Evolutionary conservation across 495 filamentous ascomycete species (phyloP).

Genomic region (Penicillium goetzii): DNA sequence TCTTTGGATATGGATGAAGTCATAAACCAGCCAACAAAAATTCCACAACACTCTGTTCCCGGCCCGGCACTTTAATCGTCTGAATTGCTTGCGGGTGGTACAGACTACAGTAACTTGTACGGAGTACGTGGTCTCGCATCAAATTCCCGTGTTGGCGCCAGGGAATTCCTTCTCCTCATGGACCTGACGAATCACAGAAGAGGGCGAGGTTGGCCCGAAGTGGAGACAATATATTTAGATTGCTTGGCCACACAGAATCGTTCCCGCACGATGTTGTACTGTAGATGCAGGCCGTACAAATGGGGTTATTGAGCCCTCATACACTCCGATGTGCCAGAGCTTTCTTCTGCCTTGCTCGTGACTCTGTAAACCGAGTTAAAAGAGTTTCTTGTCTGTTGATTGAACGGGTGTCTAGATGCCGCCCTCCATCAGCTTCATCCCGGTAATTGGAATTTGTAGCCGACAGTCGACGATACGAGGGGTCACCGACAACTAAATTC

Average conservation of each 20-base stretch:
- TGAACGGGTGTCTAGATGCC: not conserved
- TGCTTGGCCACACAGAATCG: constrained; percentile 3
- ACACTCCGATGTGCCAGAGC: not conserved
- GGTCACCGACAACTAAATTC: not conserved
- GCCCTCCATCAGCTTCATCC: not conserved
- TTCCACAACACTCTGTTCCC: not conserved
- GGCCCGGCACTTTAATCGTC: not conserved
- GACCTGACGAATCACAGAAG: not conserved
- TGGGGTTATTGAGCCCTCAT: not conserved
- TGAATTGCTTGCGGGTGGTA: not conserved
- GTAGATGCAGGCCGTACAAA: not conserved
- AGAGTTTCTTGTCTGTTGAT: not conserved
- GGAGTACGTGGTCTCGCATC: not conserved
- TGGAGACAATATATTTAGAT: not conserved
- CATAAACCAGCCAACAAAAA: not conserved
- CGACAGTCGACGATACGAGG: not conserved
- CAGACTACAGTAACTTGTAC: too few species aligned
- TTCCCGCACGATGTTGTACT: not conserved
- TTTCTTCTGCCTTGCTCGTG: not conserved
- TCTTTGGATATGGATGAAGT: not conserved
- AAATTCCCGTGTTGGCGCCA: not conserved
- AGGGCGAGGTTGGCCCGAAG: not conserved
- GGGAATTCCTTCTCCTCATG: not conserved
- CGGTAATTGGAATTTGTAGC: not conserved
- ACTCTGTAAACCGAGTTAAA: not conserved